Evolutionary conservation across 108 stramenopile genomes (phyloP).

Genomic region (Craspedostauros australis): DNA sequence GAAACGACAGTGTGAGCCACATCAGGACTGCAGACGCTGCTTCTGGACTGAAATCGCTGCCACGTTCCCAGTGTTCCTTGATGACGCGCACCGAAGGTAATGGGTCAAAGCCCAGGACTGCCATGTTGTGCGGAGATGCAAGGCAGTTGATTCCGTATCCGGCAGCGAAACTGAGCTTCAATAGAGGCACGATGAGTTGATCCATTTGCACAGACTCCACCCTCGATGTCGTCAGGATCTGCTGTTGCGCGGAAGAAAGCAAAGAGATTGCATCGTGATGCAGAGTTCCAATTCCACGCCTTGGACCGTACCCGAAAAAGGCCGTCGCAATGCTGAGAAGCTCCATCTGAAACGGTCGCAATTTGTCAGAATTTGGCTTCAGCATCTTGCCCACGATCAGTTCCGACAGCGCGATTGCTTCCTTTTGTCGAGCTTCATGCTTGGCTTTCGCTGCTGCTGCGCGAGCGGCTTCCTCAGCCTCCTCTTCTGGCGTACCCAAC

Average conservation of each 20-base stretch:
- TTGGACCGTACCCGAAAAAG: slow-evolving; percentile 23
- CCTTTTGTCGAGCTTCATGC: background rate
- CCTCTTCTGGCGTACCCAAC: background rate
- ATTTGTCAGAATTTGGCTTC: slow-evolving; percentile 14
- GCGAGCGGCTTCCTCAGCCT: background rate
- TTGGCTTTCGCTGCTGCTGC: background rate
- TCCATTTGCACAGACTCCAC: too few relatives aligned
- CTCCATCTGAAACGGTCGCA: slow-evolving; percentile 30
- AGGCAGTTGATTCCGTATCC: slow-evolving; percentile 37
- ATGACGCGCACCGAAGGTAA: slow-evolving; percentile 12
- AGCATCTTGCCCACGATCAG: slow-evolving; percentile 35
- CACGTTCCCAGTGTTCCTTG: slow-evolving; percentile 14
- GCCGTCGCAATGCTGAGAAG: slow-evolving; percentile 44
- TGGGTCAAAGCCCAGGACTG: slow-evolving; percentile 30
- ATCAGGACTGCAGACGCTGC: slow-evolving; percentile 29
- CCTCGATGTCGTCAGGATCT: too few relatives aligned
- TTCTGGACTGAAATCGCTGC: background rate
- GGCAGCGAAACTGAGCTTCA: slow-evolving; percentile 33
- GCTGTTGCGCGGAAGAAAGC: too few relatives aligned
- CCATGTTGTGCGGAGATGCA: slow-evolving; percentile 21
- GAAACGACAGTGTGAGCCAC: slow-evolving; percentile 36
- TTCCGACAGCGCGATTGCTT: slow-evolving; percentile 3
- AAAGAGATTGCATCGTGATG: slow-evolving; percentile 51
- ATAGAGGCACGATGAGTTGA: slow-evolving; percentile 5
- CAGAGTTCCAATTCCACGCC: slow-evolving; percentile 58